These are phyloP conservation scores for Bipolaris bicolor DNA, from an alignment of 2,329 filamentous ascomycete species.

Conservation along the genomic window DNA sequence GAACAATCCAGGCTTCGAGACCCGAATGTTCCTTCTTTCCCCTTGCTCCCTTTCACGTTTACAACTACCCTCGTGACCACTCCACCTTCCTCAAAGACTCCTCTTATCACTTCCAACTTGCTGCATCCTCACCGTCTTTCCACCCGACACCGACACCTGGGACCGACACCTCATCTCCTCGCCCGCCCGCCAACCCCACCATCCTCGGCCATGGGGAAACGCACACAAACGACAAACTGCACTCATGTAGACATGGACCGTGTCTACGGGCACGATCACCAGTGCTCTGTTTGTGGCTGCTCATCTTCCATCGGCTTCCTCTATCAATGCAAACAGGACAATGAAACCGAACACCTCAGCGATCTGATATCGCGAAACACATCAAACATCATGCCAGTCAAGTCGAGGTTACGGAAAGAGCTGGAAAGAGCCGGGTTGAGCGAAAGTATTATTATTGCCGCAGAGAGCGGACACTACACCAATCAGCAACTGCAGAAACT, in stretches of 20 bases:
- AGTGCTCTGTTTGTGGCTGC: conserved; percentile 65
- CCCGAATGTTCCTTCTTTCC: background rate
- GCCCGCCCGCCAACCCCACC: conserved; percentile 3
- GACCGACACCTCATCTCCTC: background rate
- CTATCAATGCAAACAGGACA: conserved; percentile 73
- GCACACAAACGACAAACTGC: conserved; percentile 54
- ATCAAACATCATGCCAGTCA: background rate
- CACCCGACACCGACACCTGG: background rate
- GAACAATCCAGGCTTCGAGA: too few species aligned
- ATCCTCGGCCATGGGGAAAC: conserved; percentile 23
- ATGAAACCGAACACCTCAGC: conserved; percentile 15
- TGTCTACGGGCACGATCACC: conserved; percentile 59
- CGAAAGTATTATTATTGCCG: conserved; percentile 42
- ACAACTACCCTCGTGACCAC: background rate
- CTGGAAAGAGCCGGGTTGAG: conserved; percentile 40
- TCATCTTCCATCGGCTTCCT: conserved; percentile 70
- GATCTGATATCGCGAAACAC: conserved; percentile 4
- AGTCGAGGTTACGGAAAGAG: conserved; percentile 34
- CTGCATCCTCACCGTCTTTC: background rate
- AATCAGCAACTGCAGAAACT: conserved; percentile 40
- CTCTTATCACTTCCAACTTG: background rate
- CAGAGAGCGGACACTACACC: conserved; percentile 45
- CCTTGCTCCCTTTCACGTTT: background rate
- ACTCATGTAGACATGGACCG: conserved; percentile 73
- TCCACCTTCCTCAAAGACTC: background rate